Percentiles rank a stretch among this genome's conserved stretches.
phyloP scores from a whole-genome alignment of 2,329 filamentous ascomycete genomes.

The Rugonectria rugulosa region DNA sequence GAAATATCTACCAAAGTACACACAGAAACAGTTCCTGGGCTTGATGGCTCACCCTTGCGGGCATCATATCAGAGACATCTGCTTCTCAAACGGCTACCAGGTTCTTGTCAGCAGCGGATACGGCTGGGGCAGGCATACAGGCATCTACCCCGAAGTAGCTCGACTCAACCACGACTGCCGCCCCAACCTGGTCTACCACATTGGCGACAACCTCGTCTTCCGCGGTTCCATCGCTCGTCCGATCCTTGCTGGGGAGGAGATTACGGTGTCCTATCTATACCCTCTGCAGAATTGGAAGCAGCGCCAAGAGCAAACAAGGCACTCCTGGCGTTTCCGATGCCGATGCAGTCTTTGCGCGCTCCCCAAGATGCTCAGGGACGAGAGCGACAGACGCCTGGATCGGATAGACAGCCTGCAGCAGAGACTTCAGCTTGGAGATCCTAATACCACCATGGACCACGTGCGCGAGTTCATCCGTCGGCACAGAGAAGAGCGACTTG shows the following conservation, averaged over 20 bases:
- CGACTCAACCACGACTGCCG: conserved; percentile 15
- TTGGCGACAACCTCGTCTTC: conserved; percentile 3
- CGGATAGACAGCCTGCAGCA: neutral
- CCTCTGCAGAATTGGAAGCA: neutral
- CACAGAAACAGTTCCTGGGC: neutral
- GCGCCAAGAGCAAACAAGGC: neutral
- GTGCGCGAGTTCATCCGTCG: neutral
- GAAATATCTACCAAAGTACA: neutral
- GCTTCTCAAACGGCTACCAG: conserved; percentile 4
- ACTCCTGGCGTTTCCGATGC: conserved; percentile 7
- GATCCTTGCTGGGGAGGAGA: conserved; percentile 6
- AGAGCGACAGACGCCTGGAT: conserved; percentile 1
- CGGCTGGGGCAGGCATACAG: neutral
- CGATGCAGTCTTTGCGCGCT: conserved; percentile 1
- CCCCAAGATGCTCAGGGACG: neutral
- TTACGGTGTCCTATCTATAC: conserved; percentile 11
- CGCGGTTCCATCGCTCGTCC: neutral
- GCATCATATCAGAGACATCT: conserved; percentile 6
- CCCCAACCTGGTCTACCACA: conserved; percentile 13
- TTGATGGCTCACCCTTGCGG: neutral
- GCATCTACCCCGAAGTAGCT: conserved; percentile 2
- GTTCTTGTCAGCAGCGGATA: neutral
- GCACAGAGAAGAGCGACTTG: neutral
- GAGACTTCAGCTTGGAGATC: neutral
- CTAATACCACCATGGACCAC: neutral